Evolutionary conservation across 495 filamentous ascomycete genomes (phyloP), one percentile per base, ranked within the genome.

Genomic region (Polyplosphaeria fusca): DNA sequence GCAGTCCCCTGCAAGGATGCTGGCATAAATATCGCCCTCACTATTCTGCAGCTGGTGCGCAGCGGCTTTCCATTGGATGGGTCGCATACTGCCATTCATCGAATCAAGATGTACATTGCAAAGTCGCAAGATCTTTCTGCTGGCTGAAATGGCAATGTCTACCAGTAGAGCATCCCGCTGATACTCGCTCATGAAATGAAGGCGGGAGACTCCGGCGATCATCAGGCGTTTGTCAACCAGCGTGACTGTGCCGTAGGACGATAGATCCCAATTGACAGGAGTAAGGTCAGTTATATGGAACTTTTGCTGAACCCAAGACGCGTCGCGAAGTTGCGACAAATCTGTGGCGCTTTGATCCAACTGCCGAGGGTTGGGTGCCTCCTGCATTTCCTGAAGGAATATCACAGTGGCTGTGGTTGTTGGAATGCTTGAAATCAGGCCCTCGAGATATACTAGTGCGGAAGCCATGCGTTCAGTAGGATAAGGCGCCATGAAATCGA

Each of bases 91-190:
- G 1, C 58, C 46, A 0, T 55, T 57, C 9, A 82, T 69, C 7
- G 76, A 79, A 53, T 83, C 81, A 12, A 82, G 75, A 61, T 84
- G 81, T 3, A 77, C 73, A 54, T 77, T 79, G 61, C 79, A 77
- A 9, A 82, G 52, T 24, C 79, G 69, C 0, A 82, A 16, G 1
- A 59, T 16, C 0, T 18, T 42, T 20, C 9, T 12, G 5, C 25
- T 35, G 25, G 42, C 32, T 0, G 55, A 16, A n/a, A 72, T 25
- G 1, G 24, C 14, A 18, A 81, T 47, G 44, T 83, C 80, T 18
- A 79, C 73, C 39, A 80, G 77, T 0, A 82, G 60, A 1, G 60
- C 79, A 66, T 82, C 79, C 5, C 79, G 68, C 37, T 70, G 58
- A 71, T 79, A 77, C 4, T 54, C 4, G 12, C 76, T 74, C 16